phyloP scores from a whole-genome alignment of 805 yeast species.

The Kazachstania psychrophila region DNA sequence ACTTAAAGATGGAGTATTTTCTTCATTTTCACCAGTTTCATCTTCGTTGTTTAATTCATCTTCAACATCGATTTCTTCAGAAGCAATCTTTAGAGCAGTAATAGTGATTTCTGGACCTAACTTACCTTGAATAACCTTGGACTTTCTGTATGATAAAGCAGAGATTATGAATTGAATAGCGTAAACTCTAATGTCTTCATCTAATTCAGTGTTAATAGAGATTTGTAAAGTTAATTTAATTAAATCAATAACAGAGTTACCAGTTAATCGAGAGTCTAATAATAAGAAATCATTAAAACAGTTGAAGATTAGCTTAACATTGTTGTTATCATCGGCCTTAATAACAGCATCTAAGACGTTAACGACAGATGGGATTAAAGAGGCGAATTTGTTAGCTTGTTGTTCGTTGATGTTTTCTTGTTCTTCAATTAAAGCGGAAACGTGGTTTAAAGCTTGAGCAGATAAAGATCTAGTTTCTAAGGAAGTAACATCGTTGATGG shows the following conservation, averaged over 20 bases:
- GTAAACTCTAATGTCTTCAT: slow-evolving; percentile 73
- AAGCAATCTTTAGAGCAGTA: slow-evolving; percentile 65
- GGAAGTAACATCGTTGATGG: slow-evolving; percentile 56
- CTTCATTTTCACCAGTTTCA: slow-evolving; percentile 91
- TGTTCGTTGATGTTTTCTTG: slow-evolving; percentile 40
- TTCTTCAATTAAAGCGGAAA: slow-evolving; percentile 60
- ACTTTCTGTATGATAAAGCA: slow-evolving; percentile 68
- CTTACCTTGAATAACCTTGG: slow-evolving; percentile 69
- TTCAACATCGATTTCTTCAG: slow-evolving; percentile 74
- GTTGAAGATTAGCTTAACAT: slow-evolving; percentile 69
- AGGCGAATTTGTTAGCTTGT: slow-evolving; percentile 45
- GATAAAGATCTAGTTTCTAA: slow-evolving; percentile 73
- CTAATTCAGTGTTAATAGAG: slow-evolving; percentile 53
- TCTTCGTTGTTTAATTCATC: slow-evolving; percentile 69
- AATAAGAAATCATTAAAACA: slow-evolving; percentile 72
- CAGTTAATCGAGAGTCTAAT: slow-evolving; percentile 68
- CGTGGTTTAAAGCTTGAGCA: slow-evolving; percentile 62
- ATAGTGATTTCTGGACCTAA: slow-evolving; percentile 73
- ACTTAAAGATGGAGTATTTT: slow-evolving; percentile 64
- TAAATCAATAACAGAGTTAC: slow-evolving; percentile 61
- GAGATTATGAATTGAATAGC: slow-evolving; percentile 79
- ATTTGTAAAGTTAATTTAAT: slow-evolving; percentile 69
- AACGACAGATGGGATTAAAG: slow-evolving; percentile 70
- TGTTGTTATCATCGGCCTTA: slow-evolving; percentile 57
- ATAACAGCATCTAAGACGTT: slow-evolving; percentile 70